phyloP scores from a whole-genome alignment of 75 land plant species.

The Selaginella tamariscina region DNA sequence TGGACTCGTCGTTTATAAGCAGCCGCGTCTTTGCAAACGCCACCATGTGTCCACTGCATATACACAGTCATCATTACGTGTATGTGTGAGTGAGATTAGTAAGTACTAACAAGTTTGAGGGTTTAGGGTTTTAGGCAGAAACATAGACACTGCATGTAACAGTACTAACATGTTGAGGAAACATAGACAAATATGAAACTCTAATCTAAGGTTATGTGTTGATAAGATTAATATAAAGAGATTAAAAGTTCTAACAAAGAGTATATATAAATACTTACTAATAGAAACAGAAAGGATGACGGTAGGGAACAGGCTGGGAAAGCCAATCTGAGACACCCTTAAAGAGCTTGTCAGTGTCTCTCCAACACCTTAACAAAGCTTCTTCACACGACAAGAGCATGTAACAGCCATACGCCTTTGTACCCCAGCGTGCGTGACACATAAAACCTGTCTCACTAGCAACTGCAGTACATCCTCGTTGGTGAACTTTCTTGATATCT shows the following conservation, averaged over 20 bases:
- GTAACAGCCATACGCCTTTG: slow-evolving; percentile 22
- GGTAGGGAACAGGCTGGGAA: slow-evolving; percentile 23
- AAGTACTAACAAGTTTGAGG: no score
- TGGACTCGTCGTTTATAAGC: slow-evolving; percentile 1
- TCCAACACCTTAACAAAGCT: slow-evolving; percentile 20
- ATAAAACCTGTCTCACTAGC: slow-evolving; percentile 20
- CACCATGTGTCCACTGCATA: slow-evolving; percentile 28
- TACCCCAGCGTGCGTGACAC: slow-evolving; percentile 18
- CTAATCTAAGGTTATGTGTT: no score
- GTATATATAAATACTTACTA: slow-evolving; percentile 19
- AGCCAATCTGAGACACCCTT: slow-evolving; percentile 17
- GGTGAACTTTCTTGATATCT: slow-evolving; percentile 28
- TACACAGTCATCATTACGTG: no score
- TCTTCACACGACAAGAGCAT: slow-evolving; percentile 16
- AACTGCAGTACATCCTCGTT: slow-evolving; percentile 13
- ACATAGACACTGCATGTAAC: no score
- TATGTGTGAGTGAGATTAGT: no score
- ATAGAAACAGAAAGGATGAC: slow-evolving; percentile 33
- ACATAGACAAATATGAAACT: no score
- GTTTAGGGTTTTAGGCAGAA: no score
- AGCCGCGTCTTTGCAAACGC: slow-evolving; percentile 31
- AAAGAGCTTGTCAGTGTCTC: slow-evolving; percentile 22
- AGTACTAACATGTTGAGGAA: no score
- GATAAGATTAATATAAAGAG: no score
- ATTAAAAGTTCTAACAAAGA: neutral